These are phyloP conservation scores for Saksenaea oblongispora DNA, from an alignment of 371 early-diverging fungal genomes.

Conservation along the genomic window DNA sequence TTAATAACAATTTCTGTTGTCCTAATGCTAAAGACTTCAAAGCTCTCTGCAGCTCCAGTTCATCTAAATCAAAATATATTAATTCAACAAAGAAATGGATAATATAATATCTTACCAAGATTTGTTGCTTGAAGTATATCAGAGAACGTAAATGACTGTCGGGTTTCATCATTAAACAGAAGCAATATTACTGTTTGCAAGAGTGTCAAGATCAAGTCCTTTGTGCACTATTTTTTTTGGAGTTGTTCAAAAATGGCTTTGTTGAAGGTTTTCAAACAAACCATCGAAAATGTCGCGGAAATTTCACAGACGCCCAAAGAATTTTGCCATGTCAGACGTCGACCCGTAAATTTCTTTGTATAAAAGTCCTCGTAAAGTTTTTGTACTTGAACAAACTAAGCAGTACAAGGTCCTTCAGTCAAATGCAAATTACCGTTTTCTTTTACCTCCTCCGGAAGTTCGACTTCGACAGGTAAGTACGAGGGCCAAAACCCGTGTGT, in stretches of 20 bases:
- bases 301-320: constrained; percentile 78
- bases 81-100: too few relatives aligned
- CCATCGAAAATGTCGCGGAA: constrained; percentile 66
- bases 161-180: constrained; percentile 67
- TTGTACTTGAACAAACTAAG: constrained; percentile 53
- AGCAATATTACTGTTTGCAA: constrained; percentile 78
- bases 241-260: neutral
- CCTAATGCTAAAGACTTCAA: constrained; percentile 86
- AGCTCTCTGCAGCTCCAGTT: constrained; percentile 73
- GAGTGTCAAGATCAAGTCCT: constrained; percentile 58
- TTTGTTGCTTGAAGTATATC: constrained; percentile 70
- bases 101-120: constrained; percentile 47
- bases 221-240: constrained; percentile 14
- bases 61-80: constrained; percentile 40
- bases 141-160: constrained; percentile 56
- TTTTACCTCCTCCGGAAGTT: constrained; percentile 67
- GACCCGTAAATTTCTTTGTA: constrained; percentile 69
- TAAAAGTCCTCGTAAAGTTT: constrained; percentile 79
- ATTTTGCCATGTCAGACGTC: constrained; percentile 86
- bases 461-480: constrained; percentile 72
- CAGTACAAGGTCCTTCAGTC: neutral
- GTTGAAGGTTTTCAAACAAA: constrained; percentile 9
- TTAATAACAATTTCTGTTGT: constrained; percentile 72
- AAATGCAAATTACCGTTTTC: too few relatives aligned
- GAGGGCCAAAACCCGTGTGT: constrained; percentile 94